phyloP scores from a whole-genome alignment of 257 asterid species.

The Solanum bukasovii region DNA sequence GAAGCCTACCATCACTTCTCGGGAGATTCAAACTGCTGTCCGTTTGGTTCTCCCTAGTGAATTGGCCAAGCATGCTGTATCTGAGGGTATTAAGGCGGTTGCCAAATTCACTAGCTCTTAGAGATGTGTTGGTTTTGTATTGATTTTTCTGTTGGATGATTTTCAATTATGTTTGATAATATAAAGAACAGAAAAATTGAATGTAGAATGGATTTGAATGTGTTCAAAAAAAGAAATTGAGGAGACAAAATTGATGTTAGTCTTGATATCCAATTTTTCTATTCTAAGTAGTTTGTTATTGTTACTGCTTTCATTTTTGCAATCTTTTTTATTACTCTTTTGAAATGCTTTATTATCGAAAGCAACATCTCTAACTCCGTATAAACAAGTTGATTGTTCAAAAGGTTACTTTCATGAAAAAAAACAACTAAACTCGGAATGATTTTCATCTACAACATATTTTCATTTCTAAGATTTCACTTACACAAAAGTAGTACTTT shows the following conservation, averaged over 20 bases:
- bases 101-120: not conserved
- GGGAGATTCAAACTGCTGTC: not conserved
- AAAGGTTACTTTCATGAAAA: not conserved
- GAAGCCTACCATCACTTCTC: not conserved
- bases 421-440: not conserved
- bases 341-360: too few relatives aligned
- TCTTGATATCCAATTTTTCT: not conserved
- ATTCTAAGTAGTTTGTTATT: too few relatives aligned
- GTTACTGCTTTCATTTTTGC: not conserved
- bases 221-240: not conserved
- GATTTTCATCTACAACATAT: not conserved
- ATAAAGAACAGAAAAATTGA: not conserved
- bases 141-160: not conserved
- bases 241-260: not conserved
- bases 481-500: not conserved
- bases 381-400: not conserved
- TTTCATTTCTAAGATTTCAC: not conserved
- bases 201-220: not conserved
- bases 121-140: not conserved
- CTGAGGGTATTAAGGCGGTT: not conserved
- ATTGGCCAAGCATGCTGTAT: not conserved
- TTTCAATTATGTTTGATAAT: not conserved
- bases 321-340: not conserved
- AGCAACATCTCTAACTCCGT: too few relatives aligned
- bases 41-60: not conserved